Evolutionary conservation across 108 stramenopile genomes (phyloP), one percentile per base, ranked within the genome.

Genomic region (Mayamaea pseudoterrestris): DNA sequence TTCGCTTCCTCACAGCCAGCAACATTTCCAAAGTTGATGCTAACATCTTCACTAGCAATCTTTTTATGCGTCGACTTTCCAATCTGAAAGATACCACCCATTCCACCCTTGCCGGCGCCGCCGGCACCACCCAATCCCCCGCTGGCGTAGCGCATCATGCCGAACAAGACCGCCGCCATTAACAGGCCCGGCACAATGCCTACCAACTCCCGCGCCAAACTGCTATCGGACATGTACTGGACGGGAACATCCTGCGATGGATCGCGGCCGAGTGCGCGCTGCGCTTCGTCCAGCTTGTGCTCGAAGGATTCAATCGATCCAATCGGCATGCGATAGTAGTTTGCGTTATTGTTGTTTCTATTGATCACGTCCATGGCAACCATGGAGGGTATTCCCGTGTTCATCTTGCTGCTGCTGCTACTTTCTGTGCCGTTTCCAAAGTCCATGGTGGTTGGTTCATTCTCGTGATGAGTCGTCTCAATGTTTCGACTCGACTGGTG

Each of bases 1-100:
- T 99, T 99, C 24, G 98, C 96, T 77, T 93, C 90, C 43, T 95
- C 73, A 61, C 89, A 90, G n/a, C 98, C 98, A 5, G 98, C 98
- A n/a, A 99, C 98, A 69, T 96, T 93, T 55, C 71, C 73, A 61
- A 96, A 99, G 14, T 71, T 84, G 6, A 93, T 74, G 30, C 53
- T 74, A 25, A 95, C 90, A 51, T 76, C 72, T 67, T 78, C 87
- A 49, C 70, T 79, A 46, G 74, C 83, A 46, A 86, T 81, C 52
- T 90, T 86, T 53, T 89, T 81, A 21, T 89, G 88, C 51, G 74
- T 90, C 58, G 66, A 64, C 65, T 89, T 89, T 14, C 94, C 94
- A 76, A 83, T 30, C 60, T 67, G 61, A 84, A 94, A 70, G 20
- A 70, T 55, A n/a, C 63, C 53, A 16, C 71, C 60, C 37, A 50